These are phyloP conservation scores for Suillus subaureus DNA, from an alignment of 768 basidiomycete species.

Conservation along the genomic window DNA sequence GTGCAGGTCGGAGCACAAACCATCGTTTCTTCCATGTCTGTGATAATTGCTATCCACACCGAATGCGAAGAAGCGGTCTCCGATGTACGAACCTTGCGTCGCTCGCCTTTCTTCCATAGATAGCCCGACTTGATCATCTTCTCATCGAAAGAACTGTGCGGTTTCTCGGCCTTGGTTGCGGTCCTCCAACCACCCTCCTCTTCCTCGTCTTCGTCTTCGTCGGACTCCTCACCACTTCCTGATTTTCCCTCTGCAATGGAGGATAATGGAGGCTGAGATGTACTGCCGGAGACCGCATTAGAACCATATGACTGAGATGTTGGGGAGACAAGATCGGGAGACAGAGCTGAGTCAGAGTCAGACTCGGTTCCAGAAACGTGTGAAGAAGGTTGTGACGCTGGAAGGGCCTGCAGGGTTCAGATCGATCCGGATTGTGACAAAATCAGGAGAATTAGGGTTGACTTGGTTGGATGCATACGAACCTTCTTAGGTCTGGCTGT, in stretches of 20 bases:
- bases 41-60: constrained; percentile 13
- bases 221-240: constrained; percentile 76
- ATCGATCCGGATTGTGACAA: constrained; percentile 18
- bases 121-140: constrained; percentile 89
- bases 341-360: constrained; percentile 77
- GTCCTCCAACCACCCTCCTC: constrained; percentile 68
- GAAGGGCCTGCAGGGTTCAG: constrained; percentile 31
- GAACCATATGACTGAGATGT: constrained; percentile 37
- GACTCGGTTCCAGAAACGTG: constrained; percentile 77
- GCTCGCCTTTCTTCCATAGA: constrained; percentile 97
- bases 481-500: constrained; percentile 56
- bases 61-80: constrained; percentile 10
- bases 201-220: constrained; percentile 72
- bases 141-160: constrained; percentile 59
- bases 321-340: constrained; percentile 52
- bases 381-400: constrained; percentile 22
- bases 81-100: constrained; percentile 75
- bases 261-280: constrained; percentile 56
- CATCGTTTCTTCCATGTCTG: constrained; percentile 99
- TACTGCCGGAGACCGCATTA: constrained; percentile 32
- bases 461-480: constrained; percentile 11
- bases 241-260: constrained; percentile 78
- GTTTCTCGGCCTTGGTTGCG: constrained; percentile 44
- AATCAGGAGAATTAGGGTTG: not conserved
- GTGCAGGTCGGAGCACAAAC: constrained; percentile 93